Conservation (phyloP, 73 alveolate genomes). For the Paramecium tetraurelia region DNA sequence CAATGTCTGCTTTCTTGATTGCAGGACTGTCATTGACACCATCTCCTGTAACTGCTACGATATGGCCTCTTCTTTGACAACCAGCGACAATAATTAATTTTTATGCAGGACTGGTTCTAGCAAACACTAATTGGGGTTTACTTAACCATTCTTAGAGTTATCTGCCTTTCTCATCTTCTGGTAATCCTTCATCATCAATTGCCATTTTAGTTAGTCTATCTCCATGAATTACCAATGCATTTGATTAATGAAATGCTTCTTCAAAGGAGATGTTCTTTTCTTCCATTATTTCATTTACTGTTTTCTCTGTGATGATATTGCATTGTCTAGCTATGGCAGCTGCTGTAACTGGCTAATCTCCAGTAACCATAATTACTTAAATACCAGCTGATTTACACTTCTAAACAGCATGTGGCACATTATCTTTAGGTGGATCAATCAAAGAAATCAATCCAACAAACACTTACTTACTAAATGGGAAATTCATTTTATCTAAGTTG, state of each 20-base stretch:
- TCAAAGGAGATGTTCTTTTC: conserved; percentile 68
- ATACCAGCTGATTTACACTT: conserved; percentile 94
- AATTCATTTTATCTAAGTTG: conserved; percentile 71
- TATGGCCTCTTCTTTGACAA: conserved; percentile 72
- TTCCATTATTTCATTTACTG: conserved; percentile 68
- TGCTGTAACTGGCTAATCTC: conserved; percentile 97
- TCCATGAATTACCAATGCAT: conserved; percentile 84
- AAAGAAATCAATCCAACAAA: conserved; percentile 92
- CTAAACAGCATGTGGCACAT: conserved; percentile 82
- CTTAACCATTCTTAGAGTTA: conserved; percentile 70
- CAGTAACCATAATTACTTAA: conserved; percentile 97
- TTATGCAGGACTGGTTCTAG: conserved; percentile 96
- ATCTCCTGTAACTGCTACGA: conserved; percentile 81
- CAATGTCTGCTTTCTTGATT: conserved; percentile 73
- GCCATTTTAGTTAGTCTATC: conserved; percentile 71
- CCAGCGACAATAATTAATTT: conserved; percentile 94
- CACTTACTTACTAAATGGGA: conserved; percentile 71
- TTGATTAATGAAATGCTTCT: conserved; percentile 68
- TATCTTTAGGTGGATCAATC: conserved; percentile 96
- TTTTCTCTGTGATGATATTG: conserved; percentile 71
- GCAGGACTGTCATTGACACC: conserved; percentile 81
- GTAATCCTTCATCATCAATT: conserved; percentile 68
- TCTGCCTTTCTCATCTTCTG: conserved; percentile 78
- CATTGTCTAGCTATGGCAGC: conserved; percentile 94
- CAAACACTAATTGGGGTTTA: conserved; percentile 91